phyloP scores from a whole-genome alignment of 1,139 yeast genomes.

The Martiniozyma asiatica region DNA sequence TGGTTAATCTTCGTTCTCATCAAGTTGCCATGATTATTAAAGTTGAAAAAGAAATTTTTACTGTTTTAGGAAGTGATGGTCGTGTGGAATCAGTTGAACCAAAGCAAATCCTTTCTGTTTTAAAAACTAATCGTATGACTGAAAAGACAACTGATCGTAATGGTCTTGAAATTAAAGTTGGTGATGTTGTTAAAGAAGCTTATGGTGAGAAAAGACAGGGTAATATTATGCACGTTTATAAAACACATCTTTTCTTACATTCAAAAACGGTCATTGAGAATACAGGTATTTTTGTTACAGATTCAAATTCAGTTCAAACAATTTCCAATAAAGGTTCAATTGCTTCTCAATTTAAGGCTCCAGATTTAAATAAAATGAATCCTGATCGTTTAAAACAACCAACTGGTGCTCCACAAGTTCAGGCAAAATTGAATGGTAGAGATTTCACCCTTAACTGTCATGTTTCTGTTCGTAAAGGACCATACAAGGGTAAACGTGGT shows the following conservation, averaged over 20 bases:
- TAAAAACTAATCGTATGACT: slow-evolving; percentile 50
- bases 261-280: slow-evolving; percentile 73
- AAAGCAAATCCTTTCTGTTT: slow-evolving; percentile 66
- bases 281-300: slow-evolving; percentile 81
- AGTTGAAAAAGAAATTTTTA: slow-evolving; percentile 78
- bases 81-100: slow-evolving; percentile 62
- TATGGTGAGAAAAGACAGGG: slow-evolving; percentile 82
- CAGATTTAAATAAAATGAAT: slow-evolving; percentile 56
- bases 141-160: slow-evolving; percentile 78
- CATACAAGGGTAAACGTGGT: slow-evolving; percentile 90
- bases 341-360: slow-evolving; percentile 37
- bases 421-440: slow-evolving; percentile 47
- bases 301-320: slow-evolving; percentile 66
- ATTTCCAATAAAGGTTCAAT: slow-evolving; percentile 69
- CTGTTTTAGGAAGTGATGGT: slow-evolving; percentile 78
- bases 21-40: slow-evolving; percentile 82
- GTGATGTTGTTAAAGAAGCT: slow-evolving; percentile 82
- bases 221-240: slow-evolving; percentile 72
- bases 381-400: slow-evolving; percentile 50
- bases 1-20: slow-evolving; percentile 79
- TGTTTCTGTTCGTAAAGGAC: slow-evolving; percentile 80
- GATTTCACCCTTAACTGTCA: slow-evolving; percentile 74
- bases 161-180: slow-evolving; percentile 76
- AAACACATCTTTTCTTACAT: slow-evolving; percentile 66
- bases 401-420: slow-evolving; percentile 31